A percentile compares a stretch with the other conserved stretches of the same genome.
Conservation (phyloP, 1,139 yeast genomes). For the Lipomyces yarrowii region DNA sequence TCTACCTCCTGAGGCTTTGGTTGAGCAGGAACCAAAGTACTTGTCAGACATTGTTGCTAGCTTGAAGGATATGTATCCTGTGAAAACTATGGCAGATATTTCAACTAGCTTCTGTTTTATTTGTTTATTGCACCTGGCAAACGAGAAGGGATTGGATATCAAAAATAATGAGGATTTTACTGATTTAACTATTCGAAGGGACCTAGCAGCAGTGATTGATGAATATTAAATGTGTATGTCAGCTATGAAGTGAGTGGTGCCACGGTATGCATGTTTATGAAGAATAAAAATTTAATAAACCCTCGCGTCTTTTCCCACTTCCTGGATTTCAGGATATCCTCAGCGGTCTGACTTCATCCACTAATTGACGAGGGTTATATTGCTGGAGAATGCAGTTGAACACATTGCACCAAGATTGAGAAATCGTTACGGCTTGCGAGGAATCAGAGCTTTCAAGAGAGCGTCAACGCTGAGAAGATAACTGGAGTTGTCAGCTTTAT, state of each 20-base stretch:
- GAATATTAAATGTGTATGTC: slow-evolving; percentile 7
- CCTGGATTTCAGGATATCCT: slow-evolving; percentile 14
- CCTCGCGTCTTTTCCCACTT: slow-evolving; percentile 15
- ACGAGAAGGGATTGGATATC: slow-evolving; percentile 79
- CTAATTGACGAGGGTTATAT: neutral
- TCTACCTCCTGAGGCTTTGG: slow-evolving; percentile 15
- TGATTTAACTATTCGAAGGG: slow-evolving; percentile 22
- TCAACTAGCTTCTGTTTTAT: slow-evolving; percentile 89
- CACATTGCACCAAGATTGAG: slow-evolving; percentile 33
- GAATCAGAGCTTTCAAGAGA: slow-evolving; percentile 49
- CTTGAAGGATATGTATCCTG: slow-evolving; percentile 42
- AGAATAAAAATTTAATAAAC: neutral
- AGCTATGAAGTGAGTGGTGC: neutral
- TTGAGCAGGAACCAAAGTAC: slow-evolving; percentile 36
- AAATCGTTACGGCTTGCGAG: slow-evolving; percentile 49
- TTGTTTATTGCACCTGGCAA: slow-evolving; percentile 82
- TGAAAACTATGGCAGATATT: slow-evolving; percentile 54
- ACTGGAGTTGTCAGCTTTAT: slow-evolving; percentile 16
- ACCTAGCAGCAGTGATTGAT: slow-evolving; percentile 23
- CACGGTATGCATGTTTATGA: neutral
- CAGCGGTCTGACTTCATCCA: slow-evolving; percentile 23
- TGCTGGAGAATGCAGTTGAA: slow-evolving; percentile 46
- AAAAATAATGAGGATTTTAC: slow-evolving; percentile 51
- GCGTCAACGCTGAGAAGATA: slow-evolving; percentile 30
- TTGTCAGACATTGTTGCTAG: slow-evolving; percentile 53